Evolutionary conservation across 768 basidiomycete species (phyloP).

Genomic region (Leccinellum albellum): DNA sequence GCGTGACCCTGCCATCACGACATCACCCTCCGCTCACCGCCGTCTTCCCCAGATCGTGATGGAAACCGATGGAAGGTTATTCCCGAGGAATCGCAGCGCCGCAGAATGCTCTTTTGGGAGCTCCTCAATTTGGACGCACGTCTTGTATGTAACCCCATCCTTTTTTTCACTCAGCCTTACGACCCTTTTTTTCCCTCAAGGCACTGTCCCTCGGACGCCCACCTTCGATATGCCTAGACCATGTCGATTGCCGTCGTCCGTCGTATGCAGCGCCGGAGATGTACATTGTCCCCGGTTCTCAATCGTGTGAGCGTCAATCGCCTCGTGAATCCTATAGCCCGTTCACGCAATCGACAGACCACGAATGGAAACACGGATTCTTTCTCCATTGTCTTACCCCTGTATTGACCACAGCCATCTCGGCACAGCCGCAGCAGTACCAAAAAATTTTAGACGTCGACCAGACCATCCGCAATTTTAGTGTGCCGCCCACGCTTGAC

Average conservation of each 20-base stretch:
- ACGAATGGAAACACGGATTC: conserved; percentile 69
- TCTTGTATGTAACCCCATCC: conserved; percentile 46
- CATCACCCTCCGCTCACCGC: conserved; percentile 20
- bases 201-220: conserved; percentile 69
- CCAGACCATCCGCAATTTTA: conserved; percentile 50
- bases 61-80: conserved; percentile 59
- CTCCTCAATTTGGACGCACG: conserved; percentile 65
- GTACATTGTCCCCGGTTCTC: conserved; percentile 26
- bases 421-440: conserved; percentile 52
- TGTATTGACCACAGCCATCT: conserved; percentile 54
- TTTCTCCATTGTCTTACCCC: conserved; percentile 61
- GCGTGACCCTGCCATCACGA: conserved; percentile 27
- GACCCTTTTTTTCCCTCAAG: conserved; percentile 33
- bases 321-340: conserved; percentile 2
- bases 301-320: conserved; percentile 26
- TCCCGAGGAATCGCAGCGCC: conserved; percentile 69
- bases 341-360: conserved; percentile 41
- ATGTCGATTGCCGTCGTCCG: conserved; percentile 57
- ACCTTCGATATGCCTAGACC: conserved; percentile 59
- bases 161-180: conserved; percentile 13
- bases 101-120: conserved; percentile 71
- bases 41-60: conserved; percentile 55
- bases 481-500: conserved; percentile 47
- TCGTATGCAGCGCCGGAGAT: conserved; percentile 30
- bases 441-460: conserved; percentile 51